Evolutionary conservation across 805 yeast species (phyloP).

Genomic region (Kuraishia capsulata): DNA sequence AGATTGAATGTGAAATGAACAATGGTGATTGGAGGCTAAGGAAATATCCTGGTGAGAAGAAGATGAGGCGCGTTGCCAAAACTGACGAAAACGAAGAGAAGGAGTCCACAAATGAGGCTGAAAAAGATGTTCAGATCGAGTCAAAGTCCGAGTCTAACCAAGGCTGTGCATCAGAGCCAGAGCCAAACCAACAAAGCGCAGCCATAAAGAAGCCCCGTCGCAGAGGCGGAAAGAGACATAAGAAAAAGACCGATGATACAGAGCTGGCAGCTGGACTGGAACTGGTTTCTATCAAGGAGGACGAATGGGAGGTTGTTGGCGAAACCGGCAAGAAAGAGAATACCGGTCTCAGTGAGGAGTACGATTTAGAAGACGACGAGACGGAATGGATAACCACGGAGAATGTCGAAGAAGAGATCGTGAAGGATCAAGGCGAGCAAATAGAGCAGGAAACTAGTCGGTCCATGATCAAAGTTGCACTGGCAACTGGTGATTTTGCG

Average conservation of each 20-base stretch:
- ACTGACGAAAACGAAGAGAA: constrained; percentile 10
- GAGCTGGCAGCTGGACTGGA: constrained; percentile 2
- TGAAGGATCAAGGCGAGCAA: constrained; percentile 61
- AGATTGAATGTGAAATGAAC: constrained; percentile 65
- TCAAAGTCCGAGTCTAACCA: constrained; percentile 3
- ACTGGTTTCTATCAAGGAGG: no score
- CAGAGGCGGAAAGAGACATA: constrained; percentile 60
- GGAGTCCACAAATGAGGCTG: constrained; percentile 5
- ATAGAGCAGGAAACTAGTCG: constrained; percentile 25
- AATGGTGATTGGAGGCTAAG: constrained; percentile 67
- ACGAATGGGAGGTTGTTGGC: constrained; percentile 9
- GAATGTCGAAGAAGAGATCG: constrained; percentile 60
- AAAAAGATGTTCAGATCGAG: constrained; percentile 1
- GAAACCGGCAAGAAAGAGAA: constrained; percentile 19
- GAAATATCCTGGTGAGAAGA: constrained; percentile 59
- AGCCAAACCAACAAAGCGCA: constrained; percentile 9
- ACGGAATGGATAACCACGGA: constrained; percentile 92
- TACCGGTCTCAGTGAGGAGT: constrained; percentile 13
- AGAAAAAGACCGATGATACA: constrained; percentile 29
- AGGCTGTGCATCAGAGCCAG: constrained; percentile 3
- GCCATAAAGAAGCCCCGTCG: constrained; percentile 42
- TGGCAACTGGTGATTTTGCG: constrained; percentile 95
- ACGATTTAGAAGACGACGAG: constrained; percentile 72
- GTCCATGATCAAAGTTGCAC: constrained; percentile 58
- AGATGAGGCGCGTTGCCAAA: constrained; percentile 23